Evolutionary conservation across 306 rosid genomes (phyloP), one percentile per base, ranked within the genome.

Genomic region (Elaeagnus macrophylla): DNA sequence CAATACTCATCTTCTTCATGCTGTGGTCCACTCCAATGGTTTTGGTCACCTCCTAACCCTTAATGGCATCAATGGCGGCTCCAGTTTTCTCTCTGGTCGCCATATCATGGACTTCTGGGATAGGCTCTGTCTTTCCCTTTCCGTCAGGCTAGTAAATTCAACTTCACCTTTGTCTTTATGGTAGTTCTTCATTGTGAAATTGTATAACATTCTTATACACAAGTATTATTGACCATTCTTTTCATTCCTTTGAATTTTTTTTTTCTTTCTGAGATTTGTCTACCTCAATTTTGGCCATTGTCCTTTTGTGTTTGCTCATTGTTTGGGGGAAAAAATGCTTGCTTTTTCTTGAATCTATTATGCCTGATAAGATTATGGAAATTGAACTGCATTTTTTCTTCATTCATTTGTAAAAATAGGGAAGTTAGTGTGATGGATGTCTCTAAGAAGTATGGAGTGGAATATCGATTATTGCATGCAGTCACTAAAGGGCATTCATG

Each of bases 351-450:
- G n/a, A n/a, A n/a, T n/a, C n/a, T n/a, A n/a, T n/a, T n/a, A n/a
- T n/a, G n/a, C n/a, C n/a, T n/a, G n/a, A n/a, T n/a, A n/a, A n/a
- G n/a, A n/a, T n/a, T n/a, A n/a, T n/a, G n/a, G n/a, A n/a, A n/a
- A n/a, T n/a, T n/a, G n/a, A n/a, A n/a, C n/a, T n/a, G n/a, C n/a
- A n/a, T n/a, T n/a, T n/a, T n/a, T n/a, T n/a, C n/a, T n/a, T n/a
- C n/a, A n/a, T n/a, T 25, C 32, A 25, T 25, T 25, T 25, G 2
- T 25, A 25, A 25, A 25, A 25, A 45, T 45, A 85, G 86, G 75
- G 79, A 77, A 67, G 83, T 85, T 32, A 85, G 84, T 32, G 89
- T 85, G 68, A 85, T 81, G 89, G 94, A 85, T 71, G 72, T 79
- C 54, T 81, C 94, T 0, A 81, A 85, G 66, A 85, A 85, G 55